Evolutionary conservation across 129 eudicot species (phyloP).

Genomic region (Pseudognaphalium luteoalbum): DNA sequence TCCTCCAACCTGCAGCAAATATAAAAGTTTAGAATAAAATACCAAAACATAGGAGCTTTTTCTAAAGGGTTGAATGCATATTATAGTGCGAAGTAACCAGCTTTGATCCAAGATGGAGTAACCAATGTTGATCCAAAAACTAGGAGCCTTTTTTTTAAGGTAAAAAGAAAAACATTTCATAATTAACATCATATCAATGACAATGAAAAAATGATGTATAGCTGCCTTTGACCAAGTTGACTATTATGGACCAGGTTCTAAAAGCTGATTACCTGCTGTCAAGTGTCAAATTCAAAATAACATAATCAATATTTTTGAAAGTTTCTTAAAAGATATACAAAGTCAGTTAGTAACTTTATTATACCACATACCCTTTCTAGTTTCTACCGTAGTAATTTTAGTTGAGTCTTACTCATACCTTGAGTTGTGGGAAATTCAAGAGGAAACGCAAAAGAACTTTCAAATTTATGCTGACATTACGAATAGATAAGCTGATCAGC

Average conservation of each 20-base stretch:
- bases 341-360: neutral
- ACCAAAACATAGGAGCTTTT: neutral
- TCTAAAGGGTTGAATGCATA: neutral
- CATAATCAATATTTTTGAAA: neutral
- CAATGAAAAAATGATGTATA: neutral
- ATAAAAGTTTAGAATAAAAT: neutral
- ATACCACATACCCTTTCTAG: neutral
- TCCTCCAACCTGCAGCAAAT: slow-evolving; percentile 19
- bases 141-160: neutral
- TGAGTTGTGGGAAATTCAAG: slow-evolving; percentile 28
- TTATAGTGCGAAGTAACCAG: neutral
- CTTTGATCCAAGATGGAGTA: neutral
- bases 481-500: slow-evolving; percentile 28
- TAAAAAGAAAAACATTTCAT: too few relatives aligned
- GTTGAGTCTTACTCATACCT: neutral
- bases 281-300: neutral
- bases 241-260: neutral
- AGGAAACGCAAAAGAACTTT: slow-evolving; percentile 24
- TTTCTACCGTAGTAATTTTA: neutral
- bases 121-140: neutral
- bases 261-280: too few relatives aligned
- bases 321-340: neutral
- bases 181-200: neutral
- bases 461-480: slow-evolving; percentile 18
- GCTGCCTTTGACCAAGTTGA: neutral